Base-by-base conservation (phyloP, 768 basidiomycete genomes). In the Erythrobasidium yunnanense region DNA sequence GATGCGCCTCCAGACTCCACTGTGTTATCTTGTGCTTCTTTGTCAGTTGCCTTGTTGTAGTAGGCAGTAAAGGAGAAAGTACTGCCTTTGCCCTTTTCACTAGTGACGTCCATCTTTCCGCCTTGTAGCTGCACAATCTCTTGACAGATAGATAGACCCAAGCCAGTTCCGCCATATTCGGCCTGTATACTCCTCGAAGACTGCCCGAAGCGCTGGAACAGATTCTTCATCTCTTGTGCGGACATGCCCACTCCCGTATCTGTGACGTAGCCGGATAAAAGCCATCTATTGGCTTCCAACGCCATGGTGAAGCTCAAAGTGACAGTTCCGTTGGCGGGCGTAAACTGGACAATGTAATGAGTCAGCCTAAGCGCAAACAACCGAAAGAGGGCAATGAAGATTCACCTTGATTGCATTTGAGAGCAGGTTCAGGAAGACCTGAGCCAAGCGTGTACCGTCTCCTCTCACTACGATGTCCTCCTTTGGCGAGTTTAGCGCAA, bases 161-260 rank as follows among this genome's bases (percentile, higher is more conserved):
- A 38, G 29, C 56, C 56, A 35, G 56, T 58, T 46, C 56, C 56
- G 5, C 56, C 56, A 25, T 58, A 58, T 46, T 58, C 56, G 17
- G 56, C 56, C 20, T 58, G 56, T 15, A 58, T 58, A 8, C 34
- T 42, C 45, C 56, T 2, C n/a, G 56, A 58, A 20, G 56, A 58
- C 27, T 58, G 56, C 17, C 56, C 56, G 23, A 58, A 58, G 4
- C 56, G 35, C 38, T 58, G 56, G 25, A 58, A 58, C 20, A 58
- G 25, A 58, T 58, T 58, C 38, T 25, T 45, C 56, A 58, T 58
- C 35, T 58, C 56, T 7, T 34, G 11, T 15, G 34, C 45, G 8
- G 56, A 58, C 56, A 58, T 58, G 42, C 56, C 56, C 56, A 58
- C 45, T 2, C 56, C 56, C 8, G 56, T 58, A 25, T 58, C 56